Evolutionary conservation across 129 eudicot species (phyloP), one percentile per base, ranked within the genome.

Genomic region (Centaurea solstitialis): DNA sequence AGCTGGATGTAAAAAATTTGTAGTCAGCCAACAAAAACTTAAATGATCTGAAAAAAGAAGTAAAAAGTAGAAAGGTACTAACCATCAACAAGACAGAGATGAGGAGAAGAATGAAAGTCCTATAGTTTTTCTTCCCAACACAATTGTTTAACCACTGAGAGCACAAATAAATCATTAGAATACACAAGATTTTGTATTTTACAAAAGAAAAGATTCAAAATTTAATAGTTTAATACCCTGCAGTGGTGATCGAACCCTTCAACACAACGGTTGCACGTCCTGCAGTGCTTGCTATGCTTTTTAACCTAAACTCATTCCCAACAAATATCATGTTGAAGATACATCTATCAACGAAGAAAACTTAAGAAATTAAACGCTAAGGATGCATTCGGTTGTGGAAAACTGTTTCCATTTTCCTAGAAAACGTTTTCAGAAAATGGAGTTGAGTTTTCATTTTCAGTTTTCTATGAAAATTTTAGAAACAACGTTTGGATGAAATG

Each of bases 191-290:
- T 28, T 64, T 33, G 39, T 30, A 62, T 77, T 17, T 2, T 18
- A 69, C 45, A 26, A 61, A 26, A 68, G 7, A 28, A 13, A 24
- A 9, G n/a, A 43, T 43, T 5, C 6, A 5, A 64, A 81, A 5
- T 53, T 10, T 37, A 35, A 71, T 3, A 73, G 67, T 85, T 90
- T 86, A 97, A 88, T 94, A 87, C 99, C 90, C 97, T 86, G 90
- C 99, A 94, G 85, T 94, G 99, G 85, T 94, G 99, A 88, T 94
- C 99, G 82, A 94, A 94, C 61, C 97, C 99, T 80, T 94, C 97
- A 69, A 94, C 97, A 70, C 99, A 94, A 20, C 97, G 91, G 77
- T 94, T 90, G 86, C 99, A 94, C 62, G 97, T 92, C 88, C 99
- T 83, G 82, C 99, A 94, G 69, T 94, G 99, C 83, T 94, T 94